Evolutionary conservation across 306 rosid species (phyloP), one percentile per base, ranked within the genome.

Genomic region (Quillaja saponaria): DNA sequence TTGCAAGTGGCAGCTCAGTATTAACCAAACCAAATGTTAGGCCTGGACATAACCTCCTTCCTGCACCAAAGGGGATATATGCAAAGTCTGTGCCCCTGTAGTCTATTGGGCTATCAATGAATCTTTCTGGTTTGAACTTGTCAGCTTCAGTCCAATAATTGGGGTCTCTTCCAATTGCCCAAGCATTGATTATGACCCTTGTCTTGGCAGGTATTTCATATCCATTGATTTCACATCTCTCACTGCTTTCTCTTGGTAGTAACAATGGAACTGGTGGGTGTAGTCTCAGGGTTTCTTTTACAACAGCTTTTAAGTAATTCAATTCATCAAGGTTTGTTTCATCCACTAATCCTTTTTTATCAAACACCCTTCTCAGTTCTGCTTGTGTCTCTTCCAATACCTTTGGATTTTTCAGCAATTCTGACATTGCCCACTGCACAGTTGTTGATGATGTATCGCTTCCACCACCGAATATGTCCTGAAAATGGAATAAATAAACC

Each of bases 401-500:
- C 12, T 17, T 28, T 3, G 66, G 58, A 25, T 57, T 34, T 42
- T 15, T 66, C n/a, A 66, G 9, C 34, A 66, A 14, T 20, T 66
- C 71, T 66, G 45, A 41, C 71, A 66, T 66, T 7, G 54, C 20
- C 71, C 71, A 53, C 9, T 10, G 44, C 7, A 66, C 10, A 7
- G 46, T 66, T 34, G 71, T 15, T 54, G 71, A 40, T 31, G 62
- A 41, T 28, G 54, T 53, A 5, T 66, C 71, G 1, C 34, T 48
- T 40, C 73, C 73, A 15, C 18, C 73, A 10, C 14, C 8, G 38
- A 58, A 51, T 7, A 68, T 34, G 45, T 68, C 66, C 73, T 68
- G 53, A 25, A 33, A 13, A 13, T 7, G 31, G 31, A 25, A 1
- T 2, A 25, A 25, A 4, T 25, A 25, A 4, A 1, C 31, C 2